phyloP scores from a whole-genome alignment of 2,329 filamentous ascomycete genomes.

The Neonectria ditissima region DNA sequence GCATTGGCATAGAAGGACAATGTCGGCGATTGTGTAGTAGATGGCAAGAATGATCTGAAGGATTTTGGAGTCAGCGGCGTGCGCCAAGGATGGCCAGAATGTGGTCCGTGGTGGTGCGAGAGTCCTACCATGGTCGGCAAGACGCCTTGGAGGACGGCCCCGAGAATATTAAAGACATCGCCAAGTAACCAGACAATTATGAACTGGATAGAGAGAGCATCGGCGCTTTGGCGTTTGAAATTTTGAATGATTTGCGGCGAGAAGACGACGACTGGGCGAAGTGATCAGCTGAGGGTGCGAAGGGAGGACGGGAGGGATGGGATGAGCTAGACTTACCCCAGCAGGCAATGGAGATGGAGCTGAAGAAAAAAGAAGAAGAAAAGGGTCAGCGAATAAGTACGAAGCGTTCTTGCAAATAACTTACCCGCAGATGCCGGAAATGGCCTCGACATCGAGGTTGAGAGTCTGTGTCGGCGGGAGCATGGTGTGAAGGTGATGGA shows the following conservation, averaged over 20 bases:
- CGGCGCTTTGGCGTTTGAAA: conserved; percentile 84
- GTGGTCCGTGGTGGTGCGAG: background rate
- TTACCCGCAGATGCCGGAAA: conserved; percentile 91
- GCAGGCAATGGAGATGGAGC: conserved; percentile 95
- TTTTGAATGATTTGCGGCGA: conserved; percentile 97
- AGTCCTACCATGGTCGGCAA: conserved; percentile 84
- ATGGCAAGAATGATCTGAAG: conserved; percentile 84
- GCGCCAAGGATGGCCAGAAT: background rate
- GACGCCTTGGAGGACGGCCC: conserved; percentile 91
- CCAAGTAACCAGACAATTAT: conserved; percentile 92
- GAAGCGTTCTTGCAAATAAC: conserved; percentile 38
- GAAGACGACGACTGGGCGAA: conserved; percentile 82
- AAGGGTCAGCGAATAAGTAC: conserved; percentile 24
- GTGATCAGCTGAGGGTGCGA: conserved; percentile 30
- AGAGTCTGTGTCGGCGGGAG: conserved; percentile 66
- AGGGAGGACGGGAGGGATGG: conserved; percentile 5
- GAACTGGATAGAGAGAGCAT: conserved; percentile 91
- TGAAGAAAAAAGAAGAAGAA: conserved; percentile 48
- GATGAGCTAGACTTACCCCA: conserved; percentile 66
- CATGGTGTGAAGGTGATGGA: conserved; percentile 53
- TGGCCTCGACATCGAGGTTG: conserved; percentile 87
- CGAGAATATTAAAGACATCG: conserved; percentile 96
- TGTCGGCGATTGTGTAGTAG: conserved; percentile 92
- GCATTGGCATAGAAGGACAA: conserved; percentile 88
- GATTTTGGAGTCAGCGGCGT: conserved; percentile 26